Conservation (phyloP, 169 alveolate genomes). For the Plasmodium coatneyi region DNA sequence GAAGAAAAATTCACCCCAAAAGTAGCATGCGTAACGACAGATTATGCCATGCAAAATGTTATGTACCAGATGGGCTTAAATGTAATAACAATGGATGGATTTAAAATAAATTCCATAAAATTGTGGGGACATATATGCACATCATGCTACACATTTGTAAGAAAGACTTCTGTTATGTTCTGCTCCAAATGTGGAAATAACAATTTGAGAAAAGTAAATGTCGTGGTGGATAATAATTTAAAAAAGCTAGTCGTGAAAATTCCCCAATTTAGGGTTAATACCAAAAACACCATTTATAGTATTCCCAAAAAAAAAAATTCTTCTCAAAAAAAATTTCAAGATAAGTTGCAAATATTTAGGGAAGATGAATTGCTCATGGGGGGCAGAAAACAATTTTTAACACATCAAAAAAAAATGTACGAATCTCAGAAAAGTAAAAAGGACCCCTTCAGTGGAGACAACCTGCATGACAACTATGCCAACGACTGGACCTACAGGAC, state of each 20-base stretch:
- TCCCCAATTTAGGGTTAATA: constrained; percentile 64
- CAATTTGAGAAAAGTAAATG: constrained; percentile 88
- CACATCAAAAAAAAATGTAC: constrained; percentile 75
- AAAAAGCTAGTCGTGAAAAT: constrained; percentile 73
- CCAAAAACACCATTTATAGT: constrained; percentile 84
- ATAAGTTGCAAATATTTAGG: constrained; percentile 79
- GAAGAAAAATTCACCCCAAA: constrained; percentile 36
- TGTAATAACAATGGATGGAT: constrained; percentile 90
- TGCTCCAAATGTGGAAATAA: constrained; percentile 93
- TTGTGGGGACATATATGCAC: constrained; percentile 91
- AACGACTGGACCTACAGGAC: constrained; percentile 68
- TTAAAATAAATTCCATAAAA: constrained; percentile 85
- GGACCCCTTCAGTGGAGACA: constrained; percentile 52
- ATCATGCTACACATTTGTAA: constrained; percentile 81
- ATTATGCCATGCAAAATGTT: constrained; percentile 93
- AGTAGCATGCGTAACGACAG: constrained; percentile 91
- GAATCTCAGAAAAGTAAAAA: constrained; percentile 46
- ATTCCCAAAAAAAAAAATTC: constrained; percentile 84
- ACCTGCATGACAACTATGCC: neutral
- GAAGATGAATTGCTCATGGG: constrained; percentile 87
- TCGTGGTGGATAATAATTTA: constrained; percentile 80
- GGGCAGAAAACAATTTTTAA: constrained; percentile 77
- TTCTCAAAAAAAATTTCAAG: constrained; percentile 76
- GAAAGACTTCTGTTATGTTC: constrained; percentile 81
- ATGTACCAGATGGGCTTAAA: constrained; percentile 90